phyloP scores from a whole-genome alignment of 1,284 basidiomycete genomes.

The Pascua sp. region DNA sequence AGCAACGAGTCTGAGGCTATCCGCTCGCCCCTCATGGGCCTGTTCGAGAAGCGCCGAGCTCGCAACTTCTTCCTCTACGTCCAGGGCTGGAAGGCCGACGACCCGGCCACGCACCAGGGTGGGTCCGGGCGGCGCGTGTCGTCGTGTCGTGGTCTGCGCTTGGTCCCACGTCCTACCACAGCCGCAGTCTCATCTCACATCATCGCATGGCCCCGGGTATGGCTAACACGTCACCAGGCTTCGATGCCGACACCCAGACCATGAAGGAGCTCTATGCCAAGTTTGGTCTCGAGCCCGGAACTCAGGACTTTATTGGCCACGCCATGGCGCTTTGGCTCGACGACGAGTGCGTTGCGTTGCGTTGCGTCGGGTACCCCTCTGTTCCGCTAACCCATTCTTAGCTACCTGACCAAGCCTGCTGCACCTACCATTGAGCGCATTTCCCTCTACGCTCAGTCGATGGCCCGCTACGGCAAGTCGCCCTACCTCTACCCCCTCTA shows the following conservation, averaged over 20 bases:
- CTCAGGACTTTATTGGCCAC: slow-evolving; percentile 98
- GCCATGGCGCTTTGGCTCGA: slow-evolving; percentile 98
- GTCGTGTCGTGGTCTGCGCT: neutral
- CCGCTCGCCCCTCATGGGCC: slow-evolving; percentile 88
- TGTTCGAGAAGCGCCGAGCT: slow-evolving; percentile 96
- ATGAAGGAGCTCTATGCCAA: slow-evolving; percentile 95
- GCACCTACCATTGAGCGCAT: slow-evolving; percentile 91
- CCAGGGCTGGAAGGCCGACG: slow-evolving; percentile 90
- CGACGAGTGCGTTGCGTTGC: slow-evolving; percentile 69
- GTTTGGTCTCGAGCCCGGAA: slow-evolving; percentile 94
- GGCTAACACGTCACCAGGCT: slow-evolving; percentile 54
- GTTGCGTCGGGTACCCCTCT: slow-evolving; percentile 8
- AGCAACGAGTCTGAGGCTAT: slow-evolving; percentile 98
- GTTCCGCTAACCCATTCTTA: slow-evolving; percentile 40
- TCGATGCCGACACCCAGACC: slow-evolving; percentile 78
- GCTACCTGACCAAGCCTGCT: slow-evolving; percentile 89
- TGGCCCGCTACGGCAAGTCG: slow-evolving; percentile 99
- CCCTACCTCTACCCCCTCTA: slow-evolving; percentile 99
- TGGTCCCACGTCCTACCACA: too few relatives aligned
- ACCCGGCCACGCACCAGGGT: slow-evolving; percentile 95
- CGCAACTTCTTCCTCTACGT: slow-evolving; percentile 99
- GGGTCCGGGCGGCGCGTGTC: slow-evolving; percentile 23
- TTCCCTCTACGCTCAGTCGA: slow-evolving; percentile 94
- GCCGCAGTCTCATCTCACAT: neutral
- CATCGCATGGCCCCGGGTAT: neutral